These are phyloP conservation scores for Lactuca saligna DNA, from an alignment of 129 eudicot genomes.

Conservation along the genomic window DNA sequence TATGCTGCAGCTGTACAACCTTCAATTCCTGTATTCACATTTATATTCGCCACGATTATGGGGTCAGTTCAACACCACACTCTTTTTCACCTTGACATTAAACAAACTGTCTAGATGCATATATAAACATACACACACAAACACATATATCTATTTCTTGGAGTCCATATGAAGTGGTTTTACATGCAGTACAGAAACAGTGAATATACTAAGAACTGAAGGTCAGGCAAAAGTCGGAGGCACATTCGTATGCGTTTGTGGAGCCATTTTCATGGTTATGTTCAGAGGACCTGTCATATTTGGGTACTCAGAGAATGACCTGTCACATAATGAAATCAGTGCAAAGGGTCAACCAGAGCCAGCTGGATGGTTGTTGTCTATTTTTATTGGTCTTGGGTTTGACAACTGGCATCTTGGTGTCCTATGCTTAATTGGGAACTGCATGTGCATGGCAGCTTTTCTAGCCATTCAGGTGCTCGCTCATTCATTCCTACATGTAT, in stretches of 20 bases:
- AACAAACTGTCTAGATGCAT: not conserved
- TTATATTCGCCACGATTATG: constrained; percentile 74
- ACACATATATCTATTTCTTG: constrained; percentile 14
- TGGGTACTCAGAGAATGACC: constrained; percentile 48
- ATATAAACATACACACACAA: not conserved
- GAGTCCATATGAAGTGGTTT: constrained; percentile 44
- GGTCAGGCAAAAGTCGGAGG: constrained; percentile 92
- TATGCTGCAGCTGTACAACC: constrained; percentile 97
- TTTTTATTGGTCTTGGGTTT: constrained; percentile 55
- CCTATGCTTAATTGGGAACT: constrained; percentile 87
- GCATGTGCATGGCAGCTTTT: constrained; percentile 96
- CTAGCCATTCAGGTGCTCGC: constrained; percentile 86
- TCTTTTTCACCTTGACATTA: not conserved
- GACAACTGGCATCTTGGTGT: constrained; percentile 90
- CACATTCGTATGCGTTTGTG: constrained; percentile 80
- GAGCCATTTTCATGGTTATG: constrained; percentile 88
- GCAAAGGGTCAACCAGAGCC: constrained; percentile 94
- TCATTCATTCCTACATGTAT: not conserved
- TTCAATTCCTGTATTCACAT: constrained; percentile 91
- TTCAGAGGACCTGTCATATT: constrained; percentile 86
- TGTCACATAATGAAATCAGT: constrained; percentile 59
- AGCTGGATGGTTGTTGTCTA: constrained; percentile 77
- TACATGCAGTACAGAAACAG: constrained; percentile 89
- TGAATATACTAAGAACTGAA: constrained; percentile 68
- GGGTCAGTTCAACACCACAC: constrained; percentile 59